Percentiles rank a stretch among this genome's conserved stretches.
phyloP scores from a whole-genome alignment of 2,329 filamentous ascomycete species.

The Diaporthe aspalathi region DNA sequence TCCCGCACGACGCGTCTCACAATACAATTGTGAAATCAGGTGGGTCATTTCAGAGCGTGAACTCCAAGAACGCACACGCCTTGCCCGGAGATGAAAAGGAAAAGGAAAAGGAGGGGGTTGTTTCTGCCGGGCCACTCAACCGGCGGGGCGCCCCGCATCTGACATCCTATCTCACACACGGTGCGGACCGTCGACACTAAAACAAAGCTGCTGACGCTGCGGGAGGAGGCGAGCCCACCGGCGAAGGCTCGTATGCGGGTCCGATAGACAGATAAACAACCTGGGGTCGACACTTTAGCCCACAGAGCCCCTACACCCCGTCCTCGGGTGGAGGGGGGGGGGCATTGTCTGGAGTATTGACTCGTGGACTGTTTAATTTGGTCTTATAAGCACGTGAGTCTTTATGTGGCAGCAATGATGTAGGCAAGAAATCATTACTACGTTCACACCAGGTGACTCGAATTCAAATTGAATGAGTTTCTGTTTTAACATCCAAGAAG shows the following conservation, averaged over 20 bases:
- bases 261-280: not conserved
- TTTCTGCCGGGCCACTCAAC: not conserved
- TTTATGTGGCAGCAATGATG: not conserved
- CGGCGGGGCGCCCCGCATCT: constrained; percentile 2
- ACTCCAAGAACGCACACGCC: no score
- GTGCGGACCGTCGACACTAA: constrained; percentile 7
- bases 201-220: not conserved
- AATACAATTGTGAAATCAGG: no score
- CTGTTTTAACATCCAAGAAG: no score
- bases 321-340: not conserved
- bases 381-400: not conserved
- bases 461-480: no score
- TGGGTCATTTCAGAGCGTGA: no score
- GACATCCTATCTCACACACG: constrained; percentile 11
- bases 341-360: not conserved
- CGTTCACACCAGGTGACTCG: no score
- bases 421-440: no score
- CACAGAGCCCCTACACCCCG: not conserved
- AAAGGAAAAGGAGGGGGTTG: no score
- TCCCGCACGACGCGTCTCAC: no score
- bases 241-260: not conserved
- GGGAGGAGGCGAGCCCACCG: not conserved
- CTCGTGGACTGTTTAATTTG: not conserved
- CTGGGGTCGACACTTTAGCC: not conserved
- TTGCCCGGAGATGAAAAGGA: no score